Evolutionary conservation across 371 early-diverging fungal genomes (phyloP).

Genomic region (Mortierella sp.): DNA sequence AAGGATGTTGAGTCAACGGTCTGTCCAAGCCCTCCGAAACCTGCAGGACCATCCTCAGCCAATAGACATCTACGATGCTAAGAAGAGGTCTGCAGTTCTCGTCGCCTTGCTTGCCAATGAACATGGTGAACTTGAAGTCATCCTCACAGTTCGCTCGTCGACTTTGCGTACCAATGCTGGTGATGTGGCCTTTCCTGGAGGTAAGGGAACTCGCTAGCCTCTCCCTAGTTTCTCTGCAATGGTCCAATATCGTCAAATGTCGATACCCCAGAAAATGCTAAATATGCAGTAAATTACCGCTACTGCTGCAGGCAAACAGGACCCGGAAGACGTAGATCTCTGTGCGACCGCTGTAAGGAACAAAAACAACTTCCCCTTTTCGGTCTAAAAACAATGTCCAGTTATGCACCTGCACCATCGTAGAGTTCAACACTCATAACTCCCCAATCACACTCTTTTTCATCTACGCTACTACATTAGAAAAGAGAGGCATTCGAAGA

Average conservation of each 20-base stretch:
- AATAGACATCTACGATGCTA: constrained; percentile 15
- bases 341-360: constrained; percentile 44
- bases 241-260: no score
- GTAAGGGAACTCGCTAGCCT: no score
- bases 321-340: constrained; percentile 36
- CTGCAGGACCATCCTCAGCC: constrained; percentile 10
- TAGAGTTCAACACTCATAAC: no score
- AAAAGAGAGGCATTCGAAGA: constrained; percentile 51
- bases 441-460: background rate
- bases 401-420: no score
- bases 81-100: constrained; percentile 36
- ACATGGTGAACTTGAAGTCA: constrained; percentile 43
- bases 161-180: constrained; percentile 42
- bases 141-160: constrained; percentile 37
- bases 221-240: no score
- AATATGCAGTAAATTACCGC: background rate
- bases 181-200: constrained; percentile 45
- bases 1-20: constrained; percentile 33
- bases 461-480: background rate
- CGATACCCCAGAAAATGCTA: background rate
- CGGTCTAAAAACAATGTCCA: no score
- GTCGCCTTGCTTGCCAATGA: constrained; percentile 29
- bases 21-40: constrained; percentile 15
- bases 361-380: no score
- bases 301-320: constrained; percentile 27